Base-by-base conservation (phyloP, 2,329 filamentous ascomycete species). In the Colletotrichum sidae region DNA sequence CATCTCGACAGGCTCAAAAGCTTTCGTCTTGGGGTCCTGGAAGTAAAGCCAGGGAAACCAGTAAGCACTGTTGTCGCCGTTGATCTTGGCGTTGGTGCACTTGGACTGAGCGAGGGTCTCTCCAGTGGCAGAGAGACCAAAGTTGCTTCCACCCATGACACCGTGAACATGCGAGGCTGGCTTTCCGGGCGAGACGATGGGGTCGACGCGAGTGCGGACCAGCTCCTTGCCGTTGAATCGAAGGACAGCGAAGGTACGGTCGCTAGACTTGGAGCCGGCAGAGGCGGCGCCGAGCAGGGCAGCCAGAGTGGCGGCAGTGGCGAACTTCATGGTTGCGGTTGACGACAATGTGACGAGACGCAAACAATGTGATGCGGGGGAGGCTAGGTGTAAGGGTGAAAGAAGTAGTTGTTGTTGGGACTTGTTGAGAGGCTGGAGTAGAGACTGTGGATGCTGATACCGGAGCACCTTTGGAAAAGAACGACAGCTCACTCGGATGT, bases 21-120 rank as follows among this genome's bases (percentile, higher is more conserved):
- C 84, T 53, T 86, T 86, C 69, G 89, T 87, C 70, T 84, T 79
- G 71, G 87, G 83, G 69, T 91, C 85, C 69, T 83, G 79, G 77
- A 90, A 93, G 78, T 89, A 94, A 3, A 94, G 79, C 35, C 83
- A 81, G 2, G 92, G 91, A 60, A 89, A 88, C 92, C 92, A 94
- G 81, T 95, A 94, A 77, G 90, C 90, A 70, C 86, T 91, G 74
- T 88, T 83, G 78, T 94, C 91, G 59, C 86, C 86, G 71, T 84
- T 87, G 73, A 92, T 83, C 67, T 84, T 83, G 75, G 92, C 90
- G 39, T 89, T 92, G 53, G 88, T 91, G 82, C 92, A 95, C 34
- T 85, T 83, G 38, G 90, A 92, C 60, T 83, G 74, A 65, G 81
- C 67, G 34, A 92, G 82, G 50, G 85, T 81, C 61, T 86, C 81